A percentile compares a stretch with the other conserved stretches of the same genome.
phyloP scores from a whole-genome alignment of 2,329 filamentous ascomycete genomes.

The Apiospora marii region DNA sequence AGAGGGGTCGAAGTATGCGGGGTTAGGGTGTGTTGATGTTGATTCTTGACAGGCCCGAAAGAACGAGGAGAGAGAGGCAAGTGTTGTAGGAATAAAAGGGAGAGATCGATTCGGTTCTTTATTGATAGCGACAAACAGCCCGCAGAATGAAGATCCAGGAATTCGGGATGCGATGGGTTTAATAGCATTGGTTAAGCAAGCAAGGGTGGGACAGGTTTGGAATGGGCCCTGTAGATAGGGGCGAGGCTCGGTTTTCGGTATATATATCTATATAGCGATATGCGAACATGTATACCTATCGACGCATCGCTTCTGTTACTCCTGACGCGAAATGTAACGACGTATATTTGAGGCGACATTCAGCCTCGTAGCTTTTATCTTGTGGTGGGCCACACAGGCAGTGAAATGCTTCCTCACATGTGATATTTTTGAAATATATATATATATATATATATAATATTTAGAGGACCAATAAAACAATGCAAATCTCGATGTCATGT shows the following conservation, averaged over 20 bases:
- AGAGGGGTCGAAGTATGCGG: slow-evolving; percentile 80
- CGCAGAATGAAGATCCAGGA: neutral
- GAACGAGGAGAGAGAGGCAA: neutral
- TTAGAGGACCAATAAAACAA: too few species aligned
- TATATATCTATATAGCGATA: neutral
- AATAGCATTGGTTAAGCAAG: neutral
- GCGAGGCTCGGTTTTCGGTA: neutral
- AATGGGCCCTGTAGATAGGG: neutral
- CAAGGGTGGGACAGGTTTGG: neutral
- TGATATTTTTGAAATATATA: too few species aligned
- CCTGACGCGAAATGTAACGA: neutral
- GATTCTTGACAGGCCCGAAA: too few species aligned
- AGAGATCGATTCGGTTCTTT: neutral
- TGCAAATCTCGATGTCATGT: neutral
- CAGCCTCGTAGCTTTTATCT: neutral
- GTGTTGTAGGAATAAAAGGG: slow-evolving; percentile 14
- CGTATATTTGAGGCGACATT: neutral
- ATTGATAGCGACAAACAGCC: neutral
- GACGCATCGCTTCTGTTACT: neutral
- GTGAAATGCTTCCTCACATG: neutral
- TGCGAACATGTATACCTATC: neutral
- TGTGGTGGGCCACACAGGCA: neutral
- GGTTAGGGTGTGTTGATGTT: slow-evolving; percentile 67
- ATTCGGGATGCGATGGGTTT: neutral
- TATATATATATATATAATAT: too few species aligned